A percentile compares a stretch with the other conserved stretches of the same genome.
phyloP scores from a whole-genome alignment of 2,329 filamentous ascomycete genomes.

The Colletotrichum somersetense region DNA sequence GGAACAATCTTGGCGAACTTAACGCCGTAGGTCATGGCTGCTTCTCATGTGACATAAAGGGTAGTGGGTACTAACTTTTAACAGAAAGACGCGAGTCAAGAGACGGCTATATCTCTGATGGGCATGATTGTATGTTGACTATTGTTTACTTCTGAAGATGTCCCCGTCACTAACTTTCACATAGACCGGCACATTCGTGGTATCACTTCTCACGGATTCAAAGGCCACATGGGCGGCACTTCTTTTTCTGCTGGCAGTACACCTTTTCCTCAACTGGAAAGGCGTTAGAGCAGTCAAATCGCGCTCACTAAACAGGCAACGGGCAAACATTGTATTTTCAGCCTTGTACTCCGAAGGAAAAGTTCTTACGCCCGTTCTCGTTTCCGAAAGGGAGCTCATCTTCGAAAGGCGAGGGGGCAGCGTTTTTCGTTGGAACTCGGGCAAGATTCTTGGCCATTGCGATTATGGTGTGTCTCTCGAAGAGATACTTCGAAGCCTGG shows the following conservation, averaged over 20 bases:
- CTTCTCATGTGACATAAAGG: accelerated
- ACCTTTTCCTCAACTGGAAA: constrained; percentile 36
- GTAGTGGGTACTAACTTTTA: neutral
- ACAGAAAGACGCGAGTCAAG: constrained; percentile 38
- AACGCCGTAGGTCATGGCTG: neutral
- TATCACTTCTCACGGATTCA: constrained; percentile 18
- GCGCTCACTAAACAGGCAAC: constrained; percentile 33
- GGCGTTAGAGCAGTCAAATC: constrained; percentile 34
- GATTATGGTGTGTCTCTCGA: constrained; percentile 28
- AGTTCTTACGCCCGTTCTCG: constrained; percentile 20
- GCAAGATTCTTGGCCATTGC: constrained; percentile 22
- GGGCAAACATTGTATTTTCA: constrained; percentile 34
- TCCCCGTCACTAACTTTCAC: neutral
- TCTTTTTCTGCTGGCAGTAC: constrained; percentile 11
- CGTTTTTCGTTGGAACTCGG: constrained; percentile 31
- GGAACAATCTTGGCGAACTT: constrained; percentile 37
- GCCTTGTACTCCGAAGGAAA: constrained; percentile 14
- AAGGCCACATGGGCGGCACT: constrained; percentile 26
- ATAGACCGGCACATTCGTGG: constrained; percentile 24
- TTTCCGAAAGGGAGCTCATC: constrained; percentile 26
- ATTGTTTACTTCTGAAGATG: accelerated
- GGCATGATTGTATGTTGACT: constrained; percentile 33
- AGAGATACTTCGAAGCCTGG: constrained; percentile 11
- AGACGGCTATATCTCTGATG: constrained; percentile 35
- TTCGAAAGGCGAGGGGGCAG: constrained; percentile 32